phyloP scores from a whole-genome alignment of 345 rosid species.

The Salix dunnii region DNA sequence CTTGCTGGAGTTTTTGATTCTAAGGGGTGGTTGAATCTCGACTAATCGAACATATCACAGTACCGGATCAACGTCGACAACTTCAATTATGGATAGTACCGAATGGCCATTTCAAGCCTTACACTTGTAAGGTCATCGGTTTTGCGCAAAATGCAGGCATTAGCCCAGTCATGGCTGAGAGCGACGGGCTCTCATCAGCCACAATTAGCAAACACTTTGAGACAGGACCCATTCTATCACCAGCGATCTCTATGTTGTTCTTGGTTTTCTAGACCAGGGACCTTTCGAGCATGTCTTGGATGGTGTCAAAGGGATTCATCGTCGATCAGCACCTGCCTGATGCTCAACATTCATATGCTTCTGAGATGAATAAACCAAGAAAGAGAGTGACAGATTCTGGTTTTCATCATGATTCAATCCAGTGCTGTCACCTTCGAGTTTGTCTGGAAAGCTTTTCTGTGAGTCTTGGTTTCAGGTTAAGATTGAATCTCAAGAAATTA shows the following conservation, averaged over 20 bases:
- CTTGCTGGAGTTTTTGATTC: slow-evolving; percentile 8
- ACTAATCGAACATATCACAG: background rate
- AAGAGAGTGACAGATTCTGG: background rate
- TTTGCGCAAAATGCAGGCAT: background rate
- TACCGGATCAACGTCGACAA: background rate
- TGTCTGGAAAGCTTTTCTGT: background rate
- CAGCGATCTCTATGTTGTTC: background rate
- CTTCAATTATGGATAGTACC: slow-evolving; percentile 12
- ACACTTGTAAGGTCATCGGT: slow-evolving; percentile 18
- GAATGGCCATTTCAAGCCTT: slow-evolving; percentile 12
- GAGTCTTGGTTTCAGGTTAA: background rate
- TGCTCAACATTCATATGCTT: slow-evolving; percentile 2
- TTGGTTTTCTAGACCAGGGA: slow-evolving; percentile 6
- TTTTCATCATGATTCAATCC: background rate
- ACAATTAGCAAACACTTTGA: background rate
- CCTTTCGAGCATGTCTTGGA: background rate
- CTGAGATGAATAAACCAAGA: slow-evolving; percentile 1
- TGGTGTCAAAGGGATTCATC: background rate
- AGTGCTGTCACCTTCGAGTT: background rate
- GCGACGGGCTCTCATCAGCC: background rate
- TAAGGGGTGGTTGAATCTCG: slow-evolving; percentile 5
- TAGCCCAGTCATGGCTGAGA: background rate
- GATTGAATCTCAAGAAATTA: no score
- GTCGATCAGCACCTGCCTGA: background rate
- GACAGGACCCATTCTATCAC: slow-evolving; percentile 21